These are phyloP conservation scores for Moricandia arvensis DNA, from an alignment of 345 rosid genomes.

Conservation along the genomic window DNA sequence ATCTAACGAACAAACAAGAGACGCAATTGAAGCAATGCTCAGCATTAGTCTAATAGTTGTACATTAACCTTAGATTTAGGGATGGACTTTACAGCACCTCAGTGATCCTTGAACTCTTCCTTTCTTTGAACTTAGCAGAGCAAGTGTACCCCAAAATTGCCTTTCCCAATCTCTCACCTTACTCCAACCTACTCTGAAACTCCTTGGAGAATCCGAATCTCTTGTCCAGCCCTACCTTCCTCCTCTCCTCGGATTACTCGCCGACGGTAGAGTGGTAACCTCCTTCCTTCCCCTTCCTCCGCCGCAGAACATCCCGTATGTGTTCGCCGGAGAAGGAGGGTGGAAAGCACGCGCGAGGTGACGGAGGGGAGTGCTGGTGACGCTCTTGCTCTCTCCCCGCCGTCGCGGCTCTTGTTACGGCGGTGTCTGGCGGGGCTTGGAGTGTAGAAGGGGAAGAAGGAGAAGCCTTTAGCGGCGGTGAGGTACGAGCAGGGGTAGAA, in stretches of 20 bases:
- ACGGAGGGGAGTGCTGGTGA: conserved; percentile 63
- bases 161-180: conserved; percentile 91
- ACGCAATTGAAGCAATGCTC: no score
- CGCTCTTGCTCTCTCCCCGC: conserved; percentile 37
- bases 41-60: no score
- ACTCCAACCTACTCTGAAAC: conserved; percentile 55
- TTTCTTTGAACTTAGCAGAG: conserved; percentile 86
- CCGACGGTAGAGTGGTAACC: conserved; percentile 21
- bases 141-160: conserved; percentile 99
- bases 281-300: conserved; percentile 52
- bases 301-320: conserved; percentile 65
- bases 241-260: conserved; percentile 49
- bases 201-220: conserved; percentile 87
- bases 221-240: conserved; percentile 65
- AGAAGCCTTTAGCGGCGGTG: conserved; percentile 39
- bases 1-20: no score
- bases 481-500: conserved; percentile 30
- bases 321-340: conserved; percentile 96
- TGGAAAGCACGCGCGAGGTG: conserved; percentile 69
- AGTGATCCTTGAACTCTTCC: conserved; percentile 78
- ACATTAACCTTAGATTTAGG: conserved; percentile 80
- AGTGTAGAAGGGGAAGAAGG: conserved; percentile 58
- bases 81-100: conserved; percentile 88
- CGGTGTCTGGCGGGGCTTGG: conserved; percentile 65
- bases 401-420: conserved; percentile 51